Conservation (phyloP, 306 rosid genomes). For the Corylus heterophylla region DNA sequence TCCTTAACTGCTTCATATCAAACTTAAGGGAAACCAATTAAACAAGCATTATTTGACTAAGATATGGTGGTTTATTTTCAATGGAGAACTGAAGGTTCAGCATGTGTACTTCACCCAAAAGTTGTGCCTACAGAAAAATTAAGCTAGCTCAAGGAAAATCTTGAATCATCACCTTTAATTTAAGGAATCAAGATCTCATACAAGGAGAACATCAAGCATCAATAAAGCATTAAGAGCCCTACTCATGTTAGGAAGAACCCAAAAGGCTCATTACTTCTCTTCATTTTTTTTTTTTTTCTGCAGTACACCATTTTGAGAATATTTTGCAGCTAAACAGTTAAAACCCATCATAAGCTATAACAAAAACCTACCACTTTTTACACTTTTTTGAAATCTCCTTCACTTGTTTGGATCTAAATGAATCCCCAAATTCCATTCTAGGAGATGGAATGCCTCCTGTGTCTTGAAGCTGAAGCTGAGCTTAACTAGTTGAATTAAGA, state of each 20-base stretch:
- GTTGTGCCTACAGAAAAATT: no score
- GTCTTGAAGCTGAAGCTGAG: slow-evolving; percentile 72
- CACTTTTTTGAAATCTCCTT: slow-evolving; percentile 37
- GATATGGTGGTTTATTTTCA: no score
- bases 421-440: slow-evolving; percentile 27
- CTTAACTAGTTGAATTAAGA: no score
- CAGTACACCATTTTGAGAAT: slow-evolving; percentile 26
- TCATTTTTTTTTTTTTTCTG: background rate
- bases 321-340: slow-evolving; percentile 15
- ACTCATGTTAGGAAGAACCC: slow-evolving; percentile 3
- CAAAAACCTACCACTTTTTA: slow-evolving; percentile 60
- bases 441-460: slow-evolving; percentile 87
- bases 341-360: slow-evolving; percentile 23
- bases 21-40: no score
- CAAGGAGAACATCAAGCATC: background rate
- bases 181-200: background rate
- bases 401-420: slow-evolving; percentile 19
- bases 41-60: background rate
- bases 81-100: background rate
- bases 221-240: background rate
- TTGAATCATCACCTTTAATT: background rate
- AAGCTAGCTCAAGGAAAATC: no score
- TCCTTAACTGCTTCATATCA: no score
- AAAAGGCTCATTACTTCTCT: slow-evolving; percentile 29
- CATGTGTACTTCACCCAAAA: no score